phyloP scores from a whole-genome alignment of 495 filamentous ascomycete genomes.

The Penicillium riverlandense region DNA sequence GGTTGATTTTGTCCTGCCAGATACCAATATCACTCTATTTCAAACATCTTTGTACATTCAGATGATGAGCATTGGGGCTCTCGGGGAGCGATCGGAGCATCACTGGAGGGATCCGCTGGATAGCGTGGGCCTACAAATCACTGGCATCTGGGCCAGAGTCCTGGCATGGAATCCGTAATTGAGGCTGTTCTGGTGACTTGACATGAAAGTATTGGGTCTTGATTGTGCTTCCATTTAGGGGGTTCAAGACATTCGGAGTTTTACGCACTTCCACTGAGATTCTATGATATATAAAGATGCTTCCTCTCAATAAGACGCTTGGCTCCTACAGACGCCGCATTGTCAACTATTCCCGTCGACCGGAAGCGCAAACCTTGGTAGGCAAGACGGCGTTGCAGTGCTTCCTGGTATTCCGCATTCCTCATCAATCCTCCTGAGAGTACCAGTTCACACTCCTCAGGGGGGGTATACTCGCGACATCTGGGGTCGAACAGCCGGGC shows the following conservation, averaged over 20 bases:
- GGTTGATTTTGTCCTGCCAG: no score
- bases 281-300: no score
- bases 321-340: slow-evolving; percentile 7
- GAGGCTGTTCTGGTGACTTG: slow-evolving; percentile 15
- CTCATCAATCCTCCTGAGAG: slow-evolving; percentile 21
- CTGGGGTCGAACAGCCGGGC: slow-evolving; percentile 9
- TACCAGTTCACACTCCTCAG: slow-evolving; percentile 11
- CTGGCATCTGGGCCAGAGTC: slow-evolving; percentile 24
- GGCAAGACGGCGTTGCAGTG: slow-evolving; percentile 3
- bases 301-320: neutral
- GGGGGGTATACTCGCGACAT: slow-evolving; percentile 7
- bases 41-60: no score
- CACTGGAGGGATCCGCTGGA: no score
- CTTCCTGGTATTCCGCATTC: slow-evolving; percentile 10
- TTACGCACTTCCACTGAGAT: no score
- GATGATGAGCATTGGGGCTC: no score
- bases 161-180: slow-evolving; percentile 31
- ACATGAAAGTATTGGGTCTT: neutral
- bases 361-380: slow-evolving; percentile 4
- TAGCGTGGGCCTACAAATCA: no score
- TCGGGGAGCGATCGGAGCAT: no score
- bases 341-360: slow-evolving; percentile 6
- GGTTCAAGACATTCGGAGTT: neutral
- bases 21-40: no score
- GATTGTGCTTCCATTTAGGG: neutral